Conservation (phyloP, 1,284 basidiomycete genomes). For the Pseudozyma pruni region DNA sequence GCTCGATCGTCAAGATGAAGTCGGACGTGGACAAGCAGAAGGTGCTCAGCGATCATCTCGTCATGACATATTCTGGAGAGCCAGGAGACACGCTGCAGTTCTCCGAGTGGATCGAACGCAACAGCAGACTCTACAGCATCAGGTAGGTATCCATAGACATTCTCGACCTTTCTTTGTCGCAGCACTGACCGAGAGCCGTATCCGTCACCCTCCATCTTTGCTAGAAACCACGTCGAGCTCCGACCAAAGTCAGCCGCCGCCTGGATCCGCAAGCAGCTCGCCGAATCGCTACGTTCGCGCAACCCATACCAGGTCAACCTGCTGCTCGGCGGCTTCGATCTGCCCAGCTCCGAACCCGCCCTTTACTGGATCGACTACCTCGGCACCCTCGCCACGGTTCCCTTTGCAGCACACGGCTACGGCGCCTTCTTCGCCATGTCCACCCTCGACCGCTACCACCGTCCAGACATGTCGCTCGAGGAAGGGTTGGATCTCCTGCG, state of each 20-base stretch:
- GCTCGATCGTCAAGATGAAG: slow-evolving; percentile 98
- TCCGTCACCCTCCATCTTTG: too few species aligned
- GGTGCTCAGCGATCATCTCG: slow-evolving; percentile 85
- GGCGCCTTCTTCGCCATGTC: slow-evolving; percentile 90
- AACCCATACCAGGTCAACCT: slow-evolving; percentile 91
- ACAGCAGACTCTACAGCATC: slow-evolving; percentile 94
- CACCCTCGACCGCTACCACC: slow-evolving; percentile 83
- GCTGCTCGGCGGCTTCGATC: slow-evolving; percentile 91
- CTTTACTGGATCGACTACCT: slow-evolving; percentile 97
- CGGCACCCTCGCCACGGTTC: slow-evolving; percentile 86
- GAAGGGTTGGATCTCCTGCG: slow-evolving; percentile 85
- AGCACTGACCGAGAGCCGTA: too few species aligned
- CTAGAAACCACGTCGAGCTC: slow-evolving; percentile 76
- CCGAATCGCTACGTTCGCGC: slow-evolving; percentile 86
- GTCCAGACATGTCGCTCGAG: slow-evolving; percentile 82
- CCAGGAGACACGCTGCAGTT: slow-evolving; percentile 95
- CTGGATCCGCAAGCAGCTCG: slow-evolving; percentile 91
- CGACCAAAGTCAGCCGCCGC: slow-evolving; percentile 89
- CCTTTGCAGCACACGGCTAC: slow-evolving; percentile 95
- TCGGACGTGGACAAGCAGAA: slow-evolving; percentile 97
- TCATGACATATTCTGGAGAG: slow-evolving; percentile 95
- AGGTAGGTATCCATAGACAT: slow-evolving; percentile 76
- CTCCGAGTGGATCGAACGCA: slow-evolving; percentile 94
- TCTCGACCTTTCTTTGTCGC: too few species aligned
- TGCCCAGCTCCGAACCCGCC: slow-evolving; percentile 73